phyloP scores from a whole-genome alignment of 2,329 filamentous ascomycete species.

The Fusarium lyarnte region DNA sequence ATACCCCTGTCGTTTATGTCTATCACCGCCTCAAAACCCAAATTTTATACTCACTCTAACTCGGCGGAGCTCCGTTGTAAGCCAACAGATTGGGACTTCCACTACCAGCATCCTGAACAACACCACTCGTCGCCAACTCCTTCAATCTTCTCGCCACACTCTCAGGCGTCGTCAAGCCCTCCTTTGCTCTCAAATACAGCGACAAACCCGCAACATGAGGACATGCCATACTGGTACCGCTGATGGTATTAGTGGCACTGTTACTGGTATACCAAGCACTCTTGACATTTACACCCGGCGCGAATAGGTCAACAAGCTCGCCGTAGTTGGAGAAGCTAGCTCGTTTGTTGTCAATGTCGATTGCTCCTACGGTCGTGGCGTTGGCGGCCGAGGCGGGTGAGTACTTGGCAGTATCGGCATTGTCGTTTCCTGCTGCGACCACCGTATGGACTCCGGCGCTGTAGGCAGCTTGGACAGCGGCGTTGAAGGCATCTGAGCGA shows the following conservation, averaged over 20 bases:
- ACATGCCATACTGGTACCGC: conserved; percentile 70
- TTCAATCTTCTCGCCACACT: conserved; percentile 55
- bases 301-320: conserved; percentile 58
- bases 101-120: conserved; percentile 46
- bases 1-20: not conserved
- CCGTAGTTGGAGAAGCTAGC: conserved; percentile 63
- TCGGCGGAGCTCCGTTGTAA: conserved; percentile 55
- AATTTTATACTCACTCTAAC: not conserved
- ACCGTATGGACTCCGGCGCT: conserved; percentile 59
- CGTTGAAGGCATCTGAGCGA: conserved; percentile 59
- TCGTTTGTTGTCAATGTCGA: conserved; percentile 50
- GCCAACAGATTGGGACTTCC: conserved; percentile 57
- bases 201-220: conserved; percentile 69
- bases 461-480: conserved; percentile 58
- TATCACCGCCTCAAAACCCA: not conserved
- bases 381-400: conserved; percentile 60
- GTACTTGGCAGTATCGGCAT: conserved; percentile 50
- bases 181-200: conserved; percentile 57
- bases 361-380: conserved; percentile 65
- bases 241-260: conserved; percentile 57
- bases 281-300: conserved; percentile 57
- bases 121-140: conserved; percentile 52
- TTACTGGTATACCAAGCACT: conserved; percentile 57
- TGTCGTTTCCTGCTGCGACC: conserved; percentile 65
- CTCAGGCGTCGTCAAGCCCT: conserved; percentile 52